These are phyloP conservation scores for Albatrellus sp. DNA, from an alignment of 1,284 basidiomycete species.

Conservation along the genomic window DNA sequence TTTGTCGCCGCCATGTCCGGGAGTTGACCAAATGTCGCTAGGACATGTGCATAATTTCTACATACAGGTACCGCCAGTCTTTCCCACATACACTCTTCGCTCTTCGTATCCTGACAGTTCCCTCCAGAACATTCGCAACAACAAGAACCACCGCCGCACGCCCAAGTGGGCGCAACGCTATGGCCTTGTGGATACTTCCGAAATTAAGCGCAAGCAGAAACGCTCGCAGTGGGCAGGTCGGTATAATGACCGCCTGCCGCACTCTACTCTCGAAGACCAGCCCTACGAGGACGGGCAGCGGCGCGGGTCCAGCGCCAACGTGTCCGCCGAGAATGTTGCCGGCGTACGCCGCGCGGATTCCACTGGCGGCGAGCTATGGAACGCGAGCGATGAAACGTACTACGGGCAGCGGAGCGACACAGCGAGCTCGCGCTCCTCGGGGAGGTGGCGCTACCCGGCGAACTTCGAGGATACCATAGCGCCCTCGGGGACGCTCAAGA, in stretches of 20 bases:
- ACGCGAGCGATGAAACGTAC: constrained; percentile 57
- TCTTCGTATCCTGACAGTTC: neutral
- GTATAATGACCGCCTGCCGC: constrained; percentile 74
- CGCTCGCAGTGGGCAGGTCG: constrained; percentile 81
- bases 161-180: constrained; percentile 91
- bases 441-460: constrained; percentile 70
- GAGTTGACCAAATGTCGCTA: constrained; percentile 18
- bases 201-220: constrained; percentile 63
- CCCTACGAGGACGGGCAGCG: constrained; percentile 72
- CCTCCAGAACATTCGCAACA: constrained; percentile 82
- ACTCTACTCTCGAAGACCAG: constrained; percentile 61
- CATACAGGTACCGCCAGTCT: constrained; percentile 33
- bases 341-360: constrained; percentile 8
- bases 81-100: neutral
- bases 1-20: neutral
- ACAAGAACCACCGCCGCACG: constrained; percentile 82
- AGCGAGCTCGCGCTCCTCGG: constrained; percentile 20
- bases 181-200: constrained; percentile 72
- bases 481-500: constrained; percentile 28
- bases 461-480: constrained; percentile 60
- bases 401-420: constrained; percentile 38
- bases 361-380: constrained; percentile 46
- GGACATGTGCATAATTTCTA: constrained; percentile 88
- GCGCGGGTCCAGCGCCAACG: constrained; percentile 27
- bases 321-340: constrained; percentile 27